Percentiles rank a stretch among this genome's conserved stretches.
Conservation (phyloP, 495 filamentous ascomycete species). For the Penicillium simplicissimum region DNA sequence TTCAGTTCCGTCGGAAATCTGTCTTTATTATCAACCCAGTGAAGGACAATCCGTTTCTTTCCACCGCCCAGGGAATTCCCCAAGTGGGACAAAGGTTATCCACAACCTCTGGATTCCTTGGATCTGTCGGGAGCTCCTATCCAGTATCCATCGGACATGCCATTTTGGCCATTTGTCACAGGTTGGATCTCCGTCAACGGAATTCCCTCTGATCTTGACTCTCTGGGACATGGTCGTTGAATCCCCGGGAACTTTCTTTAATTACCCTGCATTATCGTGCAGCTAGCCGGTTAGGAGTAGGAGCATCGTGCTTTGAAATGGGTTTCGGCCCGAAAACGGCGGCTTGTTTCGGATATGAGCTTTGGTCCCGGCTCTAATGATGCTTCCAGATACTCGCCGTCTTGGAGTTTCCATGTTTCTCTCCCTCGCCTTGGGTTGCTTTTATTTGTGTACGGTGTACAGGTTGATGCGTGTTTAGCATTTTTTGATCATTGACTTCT, state of each 20-base stretch:
- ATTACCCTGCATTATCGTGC: conserved; percentile 30
- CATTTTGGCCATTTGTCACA: conserved; percentile 12
- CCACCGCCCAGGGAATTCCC: conserved; percentile 14
- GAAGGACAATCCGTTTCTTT: conserved; percentile 7
- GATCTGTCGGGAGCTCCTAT: conserved; percentile 9
- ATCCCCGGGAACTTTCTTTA: conserved; percentile 17
- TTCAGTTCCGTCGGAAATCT: conserved; percentile 7
- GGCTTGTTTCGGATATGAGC: conserved; percentile 26
- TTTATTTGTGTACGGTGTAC: conserved; percentile 33
- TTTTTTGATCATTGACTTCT: background rate
- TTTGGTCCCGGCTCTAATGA: conserved; percentile 32
- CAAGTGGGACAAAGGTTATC: conserved; percentile 14
- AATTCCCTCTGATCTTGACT: conserved; percentile 3
- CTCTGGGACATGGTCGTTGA: background rate
- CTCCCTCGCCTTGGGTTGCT: conserved; percentile 17
- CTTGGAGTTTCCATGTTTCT: conserved; percentile 14
- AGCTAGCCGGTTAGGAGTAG: conserved; percentile 32
- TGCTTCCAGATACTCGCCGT: conserved; percentile 23
- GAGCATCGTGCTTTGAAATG: conserved; percentile 29
- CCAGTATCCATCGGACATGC: conserved; percentile 21
- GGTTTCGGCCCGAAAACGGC: conserved; percentile 29
- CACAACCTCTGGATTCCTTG: conserved; percentile 2
- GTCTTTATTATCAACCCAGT: conserved; percentile 13
- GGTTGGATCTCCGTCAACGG: conserved; percentile 16
- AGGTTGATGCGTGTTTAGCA: conserved; percentile 32